A percentile compares a stretch with the other conserved stretches of the same genome.
Conservation (phyloP, 768 basidiomycete species). For the Pilatotrama ljubarskyi region DNA sequence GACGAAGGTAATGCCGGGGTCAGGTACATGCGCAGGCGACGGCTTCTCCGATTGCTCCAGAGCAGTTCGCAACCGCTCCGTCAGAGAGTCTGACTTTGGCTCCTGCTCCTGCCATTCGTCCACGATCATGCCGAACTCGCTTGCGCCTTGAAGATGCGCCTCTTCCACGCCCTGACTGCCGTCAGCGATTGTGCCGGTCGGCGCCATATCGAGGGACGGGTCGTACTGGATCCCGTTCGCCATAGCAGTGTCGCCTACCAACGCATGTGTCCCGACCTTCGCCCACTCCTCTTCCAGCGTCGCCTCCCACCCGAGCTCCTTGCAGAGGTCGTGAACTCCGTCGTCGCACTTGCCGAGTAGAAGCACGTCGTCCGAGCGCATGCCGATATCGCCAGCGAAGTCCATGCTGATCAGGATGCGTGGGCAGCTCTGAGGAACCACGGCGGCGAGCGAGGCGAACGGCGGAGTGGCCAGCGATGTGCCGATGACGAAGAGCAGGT, state of each 20-base stretch:
- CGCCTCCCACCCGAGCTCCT: constrained; percentile 69
- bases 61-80: constrained; percentile 13
- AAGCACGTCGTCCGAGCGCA: constrained; percentile 56
- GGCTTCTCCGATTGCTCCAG: constrained; percentile 20
- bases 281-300: constrained; percentile 27
- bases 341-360: constrained; percentile 74
- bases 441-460: constrained; percentile 72
- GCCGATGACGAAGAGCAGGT: constrained; percentile 88
- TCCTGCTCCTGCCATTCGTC: constrained; percentile 14
- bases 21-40: not conserved
- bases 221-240: not conserved
- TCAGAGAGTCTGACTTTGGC: constrained; percentile 3
- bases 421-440: constrained; percentile 57
- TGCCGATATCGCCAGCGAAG: constrained; percentile 66
- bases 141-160: not conserved
- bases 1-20: constrained; percentile 12
- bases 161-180: not conserved
- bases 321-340: constrained; percentile 58
- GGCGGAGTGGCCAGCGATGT: constrained; percentile 88
- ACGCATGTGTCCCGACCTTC: constrained; percentile 19
- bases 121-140: not conserved
- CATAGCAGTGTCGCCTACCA: constrained; percentile 6
- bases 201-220: not conserved
- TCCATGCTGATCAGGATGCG: constrained; percentile 92
- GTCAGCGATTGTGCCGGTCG: not conserved